Conservation (phyloP, 2,329 filamentous ascomycete genomes). For the Myriosclerotinia curreyana region DNA sequence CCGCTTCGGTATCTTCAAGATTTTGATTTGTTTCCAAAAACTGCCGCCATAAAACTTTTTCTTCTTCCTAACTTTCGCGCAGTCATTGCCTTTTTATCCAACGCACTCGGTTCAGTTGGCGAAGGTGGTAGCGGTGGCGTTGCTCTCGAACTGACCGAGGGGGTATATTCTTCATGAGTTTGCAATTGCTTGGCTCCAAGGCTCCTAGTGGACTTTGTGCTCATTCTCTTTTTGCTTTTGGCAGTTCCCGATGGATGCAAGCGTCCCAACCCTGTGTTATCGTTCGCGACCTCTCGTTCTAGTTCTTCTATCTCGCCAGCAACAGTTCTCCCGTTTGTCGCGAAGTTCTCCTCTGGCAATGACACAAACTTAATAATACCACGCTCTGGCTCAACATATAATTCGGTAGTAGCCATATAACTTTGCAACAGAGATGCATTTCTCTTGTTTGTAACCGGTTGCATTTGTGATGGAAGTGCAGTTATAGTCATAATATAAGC, state of each 20-base stretch:
- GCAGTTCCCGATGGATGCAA: slow-evolving; percentile 27
- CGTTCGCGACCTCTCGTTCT: slow-evolving; percentile 28
- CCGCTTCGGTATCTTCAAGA: not conserved
- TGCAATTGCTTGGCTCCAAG: slow-evolving; percentile 30
- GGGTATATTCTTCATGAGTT: slow-evolving; percentile 33
- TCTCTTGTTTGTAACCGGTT: slow-evolving; percentile 73
- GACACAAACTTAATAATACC: slow-evolving; percentile 72
- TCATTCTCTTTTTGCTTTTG: slow-evolving; percentile 40
- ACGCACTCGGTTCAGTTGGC: slow-evolving; percentile 27
- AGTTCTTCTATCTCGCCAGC: slow-evolving; percentile 62
- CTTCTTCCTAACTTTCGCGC: slow-evolving; percentile 41
- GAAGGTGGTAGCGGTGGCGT: slow-evolving; percentile 32
- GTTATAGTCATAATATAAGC: slow-evolving; percentile 76
- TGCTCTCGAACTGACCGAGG: slow-evolving; percentile 24
- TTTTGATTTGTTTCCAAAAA: slow-evolving; percentile 42
- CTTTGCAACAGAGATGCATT: slow-evolving; percentile 74
- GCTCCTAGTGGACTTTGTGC: slow-evolving; percentile 41
- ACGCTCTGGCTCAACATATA: slow-evolving; percentile 63
- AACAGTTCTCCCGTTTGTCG: slow-evolving; percentile 67
- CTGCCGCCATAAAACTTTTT: slow-evolving; percentile 48
- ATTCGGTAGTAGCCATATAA: slow-evolving; percentile 63
- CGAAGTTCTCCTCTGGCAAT: slow-evolving; percentile 68
- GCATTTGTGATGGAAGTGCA: slow-evolving; percentile 65
- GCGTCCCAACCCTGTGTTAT: slow-evolving; percentile 24
- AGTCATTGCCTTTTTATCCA: slow-evolving; percentile 33